A percentile compares a stretch with the other conserved stretches of the same genome.
phyloP scores from a whole-genome alignment of 345 rosid species.

The Eucalyptus cloeziana region DNA sequence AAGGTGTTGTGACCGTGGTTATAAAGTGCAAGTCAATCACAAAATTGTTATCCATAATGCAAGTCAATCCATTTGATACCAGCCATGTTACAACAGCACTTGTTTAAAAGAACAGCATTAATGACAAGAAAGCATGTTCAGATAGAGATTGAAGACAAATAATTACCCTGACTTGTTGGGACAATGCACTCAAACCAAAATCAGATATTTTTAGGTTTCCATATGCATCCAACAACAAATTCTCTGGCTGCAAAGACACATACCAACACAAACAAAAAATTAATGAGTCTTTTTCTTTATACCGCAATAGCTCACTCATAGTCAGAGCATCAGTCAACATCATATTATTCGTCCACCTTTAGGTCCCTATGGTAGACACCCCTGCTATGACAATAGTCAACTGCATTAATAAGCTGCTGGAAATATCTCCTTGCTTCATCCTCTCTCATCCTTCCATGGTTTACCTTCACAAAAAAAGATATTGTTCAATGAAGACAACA shows the following conservation, averaged over 20 bases:
- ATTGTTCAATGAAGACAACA: background rate
- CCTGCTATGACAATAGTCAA: conserved; percentile 96
- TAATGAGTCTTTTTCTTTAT: background rate
- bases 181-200: conserved; percentile 95
- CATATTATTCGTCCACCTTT: conserved; percentile 39
- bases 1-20: background rate
- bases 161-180: conserved; percentile 92
- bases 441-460: conserved; percentile 88
- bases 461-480: conserved; percentile 42
- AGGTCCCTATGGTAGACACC: conserved; percentile 98
- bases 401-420: conserved; percentile 92
- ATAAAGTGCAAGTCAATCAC: background rate
- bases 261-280: background rate
- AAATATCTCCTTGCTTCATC: conserved; percentile 83
- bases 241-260: conserved; percentile 64
- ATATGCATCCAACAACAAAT: conserved; percentile 66
- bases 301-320: background rate
- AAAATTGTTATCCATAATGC: background rate
- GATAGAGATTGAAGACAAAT: background rate
- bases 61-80: background rate
- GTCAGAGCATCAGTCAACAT: background rate
- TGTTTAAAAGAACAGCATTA: background rate
- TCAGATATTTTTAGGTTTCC: conserved; percentile 96
- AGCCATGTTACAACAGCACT: background rate
- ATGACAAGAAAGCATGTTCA: background rate